Evolutionary conservation across 1,284 basidiomycete genomes (phyloP), one percentile per base, ranked within the genome.

Genomic region (Moesziomyces sp.): DNA sequence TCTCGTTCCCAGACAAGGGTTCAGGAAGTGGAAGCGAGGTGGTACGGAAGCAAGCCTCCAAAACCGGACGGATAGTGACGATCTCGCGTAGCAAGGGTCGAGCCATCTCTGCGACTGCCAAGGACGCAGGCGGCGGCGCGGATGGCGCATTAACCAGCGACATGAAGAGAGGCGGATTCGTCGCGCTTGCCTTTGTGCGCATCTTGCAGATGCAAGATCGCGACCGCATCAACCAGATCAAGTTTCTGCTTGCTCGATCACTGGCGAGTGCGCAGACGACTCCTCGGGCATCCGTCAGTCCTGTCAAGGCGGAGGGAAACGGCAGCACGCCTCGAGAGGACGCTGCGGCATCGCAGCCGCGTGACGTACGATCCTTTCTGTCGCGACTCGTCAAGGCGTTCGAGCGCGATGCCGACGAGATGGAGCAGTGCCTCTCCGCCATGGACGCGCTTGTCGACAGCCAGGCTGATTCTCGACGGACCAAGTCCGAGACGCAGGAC

Each of bases 171-270:
- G 49, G 50, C 19, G 62, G 58, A 21, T 30, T 73, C 46, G 26
- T 30, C 26, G 64, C 58, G 35, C 46, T 54, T 46, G 70, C 64
- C 3, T 47, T 46, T 42, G 43, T 64, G 3, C 64, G 59, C 5
- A 38, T 35, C 0, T 9, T 52, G 49, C 64, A 73, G 50, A 67
- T 73, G 70, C 44, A 60, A 44, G 52, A 52, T 18, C 48, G 64
- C 40, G 46, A 57, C 21, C 63, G 70, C 38, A 57, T 63, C 53
- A 68, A 73, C 26, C 64, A 60, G 34, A 54, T 68, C 26, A 73
- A 73, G 35, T 61, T 67, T 18, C 43, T 73, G 13, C 18, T 73
- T 19, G 70, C 60, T 1, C 55, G 49, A 16, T 56, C 64, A 3
- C n/a, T 73, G 35, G 13, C 47, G 19, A 23, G 24, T 10, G 30